Evolutionary conservation across 345 rosid genomes (phyloP).

Genomic region (Triadica sebifera): DNA sequence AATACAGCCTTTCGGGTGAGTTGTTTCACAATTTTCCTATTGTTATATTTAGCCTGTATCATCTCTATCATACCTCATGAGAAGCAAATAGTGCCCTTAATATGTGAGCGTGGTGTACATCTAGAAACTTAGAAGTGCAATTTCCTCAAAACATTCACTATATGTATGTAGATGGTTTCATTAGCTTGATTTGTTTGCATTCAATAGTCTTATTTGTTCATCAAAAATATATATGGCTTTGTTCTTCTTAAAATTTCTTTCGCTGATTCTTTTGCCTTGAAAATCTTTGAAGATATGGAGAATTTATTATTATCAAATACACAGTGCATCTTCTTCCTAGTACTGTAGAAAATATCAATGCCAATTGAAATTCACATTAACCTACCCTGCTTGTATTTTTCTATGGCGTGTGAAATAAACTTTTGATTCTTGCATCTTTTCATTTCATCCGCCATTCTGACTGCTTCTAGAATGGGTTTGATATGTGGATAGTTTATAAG

Average conservation of each 20-base stretch:
- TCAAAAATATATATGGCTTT: not conserved
- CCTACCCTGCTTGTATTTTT: not conserved
- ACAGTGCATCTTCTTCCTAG: not conserved
- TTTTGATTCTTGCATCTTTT: not conserved
- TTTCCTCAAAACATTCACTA: no score
- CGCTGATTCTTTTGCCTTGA: not conserved
- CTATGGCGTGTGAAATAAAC: no score
- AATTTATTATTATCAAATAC: not conserved
- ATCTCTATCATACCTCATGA: no score
- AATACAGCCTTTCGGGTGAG: constrained; percentile 79
- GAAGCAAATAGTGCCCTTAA: no score
- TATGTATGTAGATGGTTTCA: not conserved
- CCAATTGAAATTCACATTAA: not conserved
- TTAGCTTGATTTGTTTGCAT: not conserved
- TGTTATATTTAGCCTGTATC: not conserved
- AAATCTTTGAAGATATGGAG: not conserved
- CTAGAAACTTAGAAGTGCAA: not conserved
- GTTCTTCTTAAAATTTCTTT: not conserved
- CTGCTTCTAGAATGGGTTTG: no score
- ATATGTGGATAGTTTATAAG: no score
- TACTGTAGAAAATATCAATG: not conserved
- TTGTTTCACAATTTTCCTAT: not conserved
- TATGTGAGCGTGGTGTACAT: no score
- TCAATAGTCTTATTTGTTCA: not conserved
- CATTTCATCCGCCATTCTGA: no score